These are phyloP conservation scores for Trichophyton equinum DNA, from an alignment of 2,329 filamentous ascomycete genomes.

Conservation along the genomic window DNA sequence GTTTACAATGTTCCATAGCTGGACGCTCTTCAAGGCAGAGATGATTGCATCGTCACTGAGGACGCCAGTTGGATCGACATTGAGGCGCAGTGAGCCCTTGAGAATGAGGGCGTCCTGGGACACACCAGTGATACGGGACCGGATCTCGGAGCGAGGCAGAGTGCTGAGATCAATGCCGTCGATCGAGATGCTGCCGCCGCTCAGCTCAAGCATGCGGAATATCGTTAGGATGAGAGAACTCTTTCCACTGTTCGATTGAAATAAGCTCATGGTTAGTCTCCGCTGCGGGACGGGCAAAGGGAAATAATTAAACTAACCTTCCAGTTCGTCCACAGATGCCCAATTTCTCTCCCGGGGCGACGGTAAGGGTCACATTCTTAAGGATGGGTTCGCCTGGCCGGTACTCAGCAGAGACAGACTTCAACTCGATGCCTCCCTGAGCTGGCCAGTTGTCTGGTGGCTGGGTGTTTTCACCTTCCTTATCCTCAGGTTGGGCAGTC, in stretches of 20 bases:
- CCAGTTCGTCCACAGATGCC: conserved; percentile 26
- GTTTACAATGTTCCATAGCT: conserved; percentile 26
- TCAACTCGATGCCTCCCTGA: conserved; percentile 27
- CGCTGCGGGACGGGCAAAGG: background rate
- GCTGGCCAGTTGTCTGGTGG: conserved; percentile 27
- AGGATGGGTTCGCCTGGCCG: conserved; percentile 18
- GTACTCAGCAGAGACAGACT: conserved; percentile 27
- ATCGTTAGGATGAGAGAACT: conserved; percentile 31
- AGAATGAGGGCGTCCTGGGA: conserved; percentile 35
- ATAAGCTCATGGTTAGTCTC: background rate
- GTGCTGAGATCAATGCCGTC: conserved; percentile 32
- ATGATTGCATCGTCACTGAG: conserved; percentile 28
- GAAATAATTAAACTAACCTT: conserved; percentile 13
- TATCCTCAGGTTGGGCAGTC: conserved; percentile 28
- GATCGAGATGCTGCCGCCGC: conserved; percentile 29
- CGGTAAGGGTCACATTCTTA: conserved; percentile 17
- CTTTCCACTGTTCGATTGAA: conserved; percentile 26
- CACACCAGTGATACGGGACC: conserved; percentile 31
- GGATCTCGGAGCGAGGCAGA: conserved; percentile 29
- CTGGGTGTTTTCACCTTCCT: conserved; percentile 23
- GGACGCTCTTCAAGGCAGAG: conserved; percentile 27
- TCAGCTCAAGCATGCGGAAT: conserved; percentile 33
- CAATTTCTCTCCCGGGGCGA: conserved; percentile 22
- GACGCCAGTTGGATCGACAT: conserved; percentile 28
- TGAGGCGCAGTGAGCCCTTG: conserved; percentile 28